These are phyloP conservation scores for Erodium texanum DNA, from an alignment of 441 rosid species.

Conservation along the genomic window DNA sequence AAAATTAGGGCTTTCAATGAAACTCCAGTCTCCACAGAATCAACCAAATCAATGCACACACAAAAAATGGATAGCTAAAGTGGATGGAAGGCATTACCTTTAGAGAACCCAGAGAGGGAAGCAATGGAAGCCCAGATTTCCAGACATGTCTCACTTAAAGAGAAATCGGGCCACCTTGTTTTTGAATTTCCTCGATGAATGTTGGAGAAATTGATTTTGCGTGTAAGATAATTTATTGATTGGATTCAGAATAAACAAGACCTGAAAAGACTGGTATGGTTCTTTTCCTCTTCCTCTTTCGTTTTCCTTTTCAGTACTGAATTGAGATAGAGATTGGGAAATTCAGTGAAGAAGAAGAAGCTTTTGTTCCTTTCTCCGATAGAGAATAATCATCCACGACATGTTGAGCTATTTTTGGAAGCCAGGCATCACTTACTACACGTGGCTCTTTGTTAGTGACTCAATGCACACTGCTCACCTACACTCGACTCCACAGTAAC, in stretches of 20 bases:
- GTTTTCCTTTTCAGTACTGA: neutral
- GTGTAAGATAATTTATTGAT: neutral
- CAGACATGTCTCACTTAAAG: neutral
- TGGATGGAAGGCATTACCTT: constrained; percentile 5
- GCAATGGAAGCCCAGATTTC: neutral
- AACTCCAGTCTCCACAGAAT: neutral
- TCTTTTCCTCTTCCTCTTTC: neutral
- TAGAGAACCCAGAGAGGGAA: constrained; percentile 2
- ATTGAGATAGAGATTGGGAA: constrained; percentile 1
- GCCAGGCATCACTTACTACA: neutral
- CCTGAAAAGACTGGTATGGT: neutral
- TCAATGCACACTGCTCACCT: neutral
- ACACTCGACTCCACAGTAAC: neutral
- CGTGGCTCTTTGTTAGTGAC: neutral
- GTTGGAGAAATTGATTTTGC: neutral
- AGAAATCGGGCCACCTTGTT: neutral
- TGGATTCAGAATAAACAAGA: neutral
- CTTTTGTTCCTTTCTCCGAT: neutral
- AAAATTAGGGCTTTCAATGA: constrained; percentile 2
- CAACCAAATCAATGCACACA: neutral
- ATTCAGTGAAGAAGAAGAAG: constrained; percentile 5
- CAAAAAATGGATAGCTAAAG: too few relatives aligned
- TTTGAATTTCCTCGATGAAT: too few relatives aligned
- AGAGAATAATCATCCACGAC: neutral
- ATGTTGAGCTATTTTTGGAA: neutral